These are phyloP conservation scores for Candida quercuum DNA, from an alignment of 805 yeast genomes.

Conservation along the genomic window DNA sequence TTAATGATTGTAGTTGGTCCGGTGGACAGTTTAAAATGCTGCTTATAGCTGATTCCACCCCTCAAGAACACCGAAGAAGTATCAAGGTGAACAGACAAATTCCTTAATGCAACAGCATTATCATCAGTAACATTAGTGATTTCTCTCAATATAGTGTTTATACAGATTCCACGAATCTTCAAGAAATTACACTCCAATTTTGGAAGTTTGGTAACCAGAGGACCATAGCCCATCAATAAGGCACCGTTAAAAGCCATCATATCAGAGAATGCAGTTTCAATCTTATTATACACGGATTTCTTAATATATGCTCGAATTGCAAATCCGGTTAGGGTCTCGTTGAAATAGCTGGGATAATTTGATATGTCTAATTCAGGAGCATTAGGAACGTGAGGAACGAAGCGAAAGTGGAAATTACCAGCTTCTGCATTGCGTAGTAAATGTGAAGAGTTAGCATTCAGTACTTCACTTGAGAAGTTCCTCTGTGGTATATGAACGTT, in stretches of 20 bases:
- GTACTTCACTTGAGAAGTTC: no score
- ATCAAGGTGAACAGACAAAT: conserved; percentile 6
- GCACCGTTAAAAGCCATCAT: neutral
- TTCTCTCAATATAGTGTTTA: conserved; percentile 2
- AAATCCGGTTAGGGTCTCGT: neutral
- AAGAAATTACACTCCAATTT: neutral
- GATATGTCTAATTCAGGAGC: neutral
- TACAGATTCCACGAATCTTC: neutral
- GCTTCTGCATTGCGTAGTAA: neutral
- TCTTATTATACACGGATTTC: neutral
- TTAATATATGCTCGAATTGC: neutral
- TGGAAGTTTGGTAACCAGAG: neutral
- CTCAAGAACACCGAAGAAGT: conserved; percentile 9
- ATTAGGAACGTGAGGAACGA: neutral
- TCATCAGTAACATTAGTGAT: conserved; percentile 11
- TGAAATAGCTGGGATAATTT: neutral
- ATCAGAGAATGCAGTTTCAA: neutral
- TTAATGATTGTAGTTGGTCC: conserved; percentile 18
- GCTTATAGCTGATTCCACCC: conserved; percentile 6
- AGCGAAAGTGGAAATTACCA: neutral
- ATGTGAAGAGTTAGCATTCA: no score
- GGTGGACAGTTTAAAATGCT: conserved; percentile 12
- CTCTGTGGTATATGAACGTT: no score
- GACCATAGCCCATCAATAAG: neutral
- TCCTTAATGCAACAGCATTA: conserved; percentile 9